These are phyloP conservation scores for Orbilia brochopaga DNA, from an alignment of 2,329 filamentous ascomycete species.

Conservation along the genomic window DNA sequence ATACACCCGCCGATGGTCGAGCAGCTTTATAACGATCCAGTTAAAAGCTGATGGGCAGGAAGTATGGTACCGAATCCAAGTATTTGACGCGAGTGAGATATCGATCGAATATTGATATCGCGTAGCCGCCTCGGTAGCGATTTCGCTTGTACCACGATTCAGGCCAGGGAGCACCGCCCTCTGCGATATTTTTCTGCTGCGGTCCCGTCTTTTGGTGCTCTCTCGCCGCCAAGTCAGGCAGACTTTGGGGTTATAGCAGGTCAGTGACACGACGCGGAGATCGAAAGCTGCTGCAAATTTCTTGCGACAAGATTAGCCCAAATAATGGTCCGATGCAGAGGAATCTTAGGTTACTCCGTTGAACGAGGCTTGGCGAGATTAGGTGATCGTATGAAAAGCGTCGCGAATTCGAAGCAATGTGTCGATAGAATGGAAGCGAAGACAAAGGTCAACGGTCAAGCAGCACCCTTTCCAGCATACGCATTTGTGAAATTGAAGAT, in stretches of 20 bases:
- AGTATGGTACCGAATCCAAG: slow-evolving; percentile 34
- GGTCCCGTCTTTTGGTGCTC: background rate
- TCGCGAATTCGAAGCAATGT: background rate
- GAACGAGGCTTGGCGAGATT: slow-evolving; percentile 5
- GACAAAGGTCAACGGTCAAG: background rate
- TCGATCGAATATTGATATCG: slow-evolving; percentile 28
- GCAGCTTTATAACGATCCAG: no score
- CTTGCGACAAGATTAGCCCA: slow-evolving; percentile 36
- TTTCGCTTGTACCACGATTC: slow-evolving; percentile 26
- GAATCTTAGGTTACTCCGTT: slow-evolving; percentile 15
- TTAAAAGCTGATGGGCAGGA: no score
- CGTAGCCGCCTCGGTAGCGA: slow-evolving; percentile 30
- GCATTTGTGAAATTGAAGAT: slow-evolving; percentile 18
- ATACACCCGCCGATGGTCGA: no score
- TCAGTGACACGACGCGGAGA: slow-evolving; percentile 37
- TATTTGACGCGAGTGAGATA: slow-evolving; percentile 38
- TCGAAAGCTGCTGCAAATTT: slow-evolving; percentile 37
- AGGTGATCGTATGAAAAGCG: background rate
- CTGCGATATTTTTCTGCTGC: slow-evolving; percentile 4
- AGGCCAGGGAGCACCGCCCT: slow-evolving; percentile 9
- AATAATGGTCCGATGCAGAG: slow-evolving; percentile 14
- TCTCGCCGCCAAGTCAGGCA: background rate
- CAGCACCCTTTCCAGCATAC: slow-evolving; percentile 3
- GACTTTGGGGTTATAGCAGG: slow-evolving; percentile 14
- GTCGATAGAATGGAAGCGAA: slow-evolving; percentile 3